Base-by-base conservation (phyloP, 2,329 filamentous ascomycete species). In the Apiospora hydei region DNA sequence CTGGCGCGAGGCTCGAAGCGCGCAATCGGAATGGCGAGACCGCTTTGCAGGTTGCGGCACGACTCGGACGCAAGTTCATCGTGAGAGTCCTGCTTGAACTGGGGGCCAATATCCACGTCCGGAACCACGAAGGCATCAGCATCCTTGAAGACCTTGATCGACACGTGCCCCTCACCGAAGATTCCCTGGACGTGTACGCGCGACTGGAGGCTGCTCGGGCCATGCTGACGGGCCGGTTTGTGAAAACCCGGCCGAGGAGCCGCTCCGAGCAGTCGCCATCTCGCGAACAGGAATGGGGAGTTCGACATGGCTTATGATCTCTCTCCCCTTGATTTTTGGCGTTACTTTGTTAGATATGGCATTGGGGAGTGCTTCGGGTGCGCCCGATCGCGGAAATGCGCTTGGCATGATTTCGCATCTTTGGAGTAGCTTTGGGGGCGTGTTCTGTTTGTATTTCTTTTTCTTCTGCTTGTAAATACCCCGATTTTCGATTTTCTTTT, bases 11-110 rank as follows among this genome's bases (percentile, higher is more conserved):
- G 1, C 74, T 89, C 4, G 81, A 89, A 71, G 85, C 83, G 6
- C 85, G 88, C 41, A 90, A 90, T 76, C 81, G 87, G 4, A 79
- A 81, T 0, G 88, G 88, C 53, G 88, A 90, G 79, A 90, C 88
- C 0, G 84, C 88, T 0, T 81, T 90, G 41, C 86, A 89, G 51
- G 77, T 90, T 11, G 88, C 88, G 0, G 87, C 87, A 1, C 83
- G 87, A 3, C 81, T 85, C 26, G 88, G 88, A 0, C 84, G 86
- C 70, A 89, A 89, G 78, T 82, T 87, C 2, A 88, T 88, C 0
- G 79, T 87, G 41, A 83, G 82, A 16, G 83, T 84, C 10, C 80
- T 89, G 14, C 80, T 86, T 16, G 80, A 83, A n/a, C 75, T 81
- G 6, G 84, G 85, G 0, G 87, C 87, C 14, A 87, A 85, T 43